Conservation (phyloP, 2,329 filamentous ascomycete species). For the Epicoccum nigrum region DNA sequence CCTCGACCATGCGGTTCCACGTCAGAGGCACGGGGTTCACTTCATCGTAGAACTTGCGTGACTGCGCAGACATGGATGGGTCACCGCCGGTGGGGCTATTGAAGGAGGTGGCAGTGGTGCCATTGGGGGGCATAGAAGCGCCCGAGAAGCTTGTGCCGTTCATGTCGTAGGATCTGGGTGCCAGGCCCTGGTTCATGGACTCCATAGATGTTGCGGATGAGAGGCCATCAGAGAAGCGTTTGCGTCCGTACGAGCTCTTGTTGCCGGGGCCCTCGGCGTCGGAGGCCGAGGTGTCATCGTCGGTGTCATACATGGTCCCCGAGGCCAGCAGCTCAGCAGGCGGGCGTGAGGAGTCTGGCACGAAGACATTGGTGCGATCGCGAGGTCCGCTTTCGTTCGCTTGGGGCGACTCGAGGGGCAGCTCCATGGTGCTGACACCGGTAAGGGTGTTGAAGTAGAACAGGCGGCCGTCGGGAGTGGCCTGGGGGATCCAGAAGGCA, state of each 20-base stretch:
- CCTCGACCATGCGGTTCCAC: slow-evolving; percentile 87
- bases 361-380: slow-evolving; percentile 84
- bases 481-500: slow-evolving; percentile 98
- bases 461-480: slow-evolving; percentile 86
- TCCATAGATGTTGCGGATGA: slow-evolving; percentile 92
- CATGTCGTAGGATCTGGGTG: slow-evolving; percentile 57
- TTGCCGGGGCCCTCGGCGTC: slow-evolving; percentile 80
- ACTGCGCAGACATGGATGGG: slow-evolving; percentile 60
- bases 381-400: slow-evolving; percentile 81
- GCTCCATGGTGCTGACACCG: slow-evolving; percentile 90
- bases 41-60: slow-evolving; percentile 89
- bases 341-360: slow-evolving; percentile 87
- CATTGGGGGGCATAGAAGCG: slow-evolving; percentile 54
- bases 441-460: slow-evolving; percentile 99
- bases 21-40: slow-evolving; percentile 79
- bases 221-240: slow-evolving; percentile 70
- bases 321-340: slow-evolving; percentile 90
- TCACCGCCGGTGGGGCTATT: slow-evolving; percentile 54
- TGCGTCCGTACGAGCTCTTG: slow-evolving; percentile 71
- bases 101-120: slow-evolving; percentile 62
- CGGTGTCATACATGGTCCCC: slow-evolving; percentile 85
- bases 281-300: slow-evolving; percentile 81
- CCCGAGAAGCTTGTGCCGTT: slow-evolving; percentile 54
- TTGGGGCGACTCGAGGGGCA: slow-evolving; percentile 90
- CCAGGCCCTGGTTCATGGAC: slow-evolving; percentile 76